Percentiles rank a stretch among this genome's conserved stretches.
phyloP scores from a whole-genome alignment of 2,329 filamentous ascomycete species.

The Coccinonectria pachysandricola region DNA sequence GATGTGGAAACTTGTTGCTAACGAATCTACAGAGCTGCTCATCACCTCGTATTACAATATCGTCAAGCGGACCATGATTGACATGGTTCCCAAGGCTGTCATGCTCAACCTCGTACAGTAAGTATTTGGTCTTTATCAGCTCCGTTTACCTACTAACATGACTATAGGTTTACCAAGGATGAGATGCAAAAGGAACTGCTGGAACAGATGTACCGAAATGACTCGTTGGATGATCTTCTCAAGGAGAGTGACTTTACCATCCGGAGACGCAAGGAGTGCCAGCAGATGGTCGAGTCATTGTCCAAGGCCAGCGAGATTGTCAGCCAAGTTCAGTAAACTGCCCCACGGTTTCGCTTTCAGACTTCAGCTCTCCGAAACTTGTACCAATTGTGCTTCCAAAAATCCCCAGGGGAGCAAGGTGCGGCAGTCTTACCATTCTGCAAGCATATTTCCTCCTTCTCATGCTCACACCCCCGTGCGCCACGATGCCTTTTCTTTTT shows the following conservation, averaged over 20 bases:
- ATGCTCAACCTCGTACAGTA: constrained; percentile 96
- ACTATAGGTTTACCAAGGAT: constrained; percentile 75
- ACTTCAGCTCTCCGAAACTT: constrained; percentile 5
- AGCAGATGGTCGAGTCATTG: constrained; percentile 97
- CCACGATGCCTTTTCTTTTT: constrained; percentile 16
- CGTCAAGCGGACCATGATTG: constrained; percentile 95
- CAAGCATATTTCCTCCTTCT: no score
- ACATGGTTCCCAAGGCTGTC: constrained; percentile 99
- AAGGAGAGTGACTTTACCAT: constrained; percentile 98
- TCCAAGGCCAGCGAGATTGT: constrained; percentile 90
- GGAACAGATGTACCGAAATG: constrained; percentile 92
- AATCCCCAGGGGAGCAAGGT: no score
- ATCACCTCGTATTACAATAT: constrained; percentile 98
- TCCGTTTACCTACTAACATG: constrained; percentile 10
- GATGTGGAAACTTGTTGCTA: constrained; percentile 3
- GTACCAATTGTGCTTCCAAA: no score
- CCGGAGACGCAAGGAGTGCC: constrained; percentile 90
- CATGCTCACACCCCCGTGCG: constrained; percentile 3
- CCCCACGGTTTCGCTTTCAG: constrained; percentile 6
- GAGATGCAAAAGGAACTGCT: constrained; percentile 97
- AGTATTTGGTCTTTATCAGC: constrained; percentile 28
- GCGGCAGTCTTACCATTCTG: no score
- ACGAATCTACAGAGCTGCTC: constrained; percentile 58
- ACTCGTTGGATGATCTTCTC: constrained; percentile 83
- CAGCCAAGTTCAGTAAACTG: constrained; percentile 56